Base-by-base conservation (phyloP, 768 basidiomycete genomes). In the Tricholoma matsutake region DNA sequence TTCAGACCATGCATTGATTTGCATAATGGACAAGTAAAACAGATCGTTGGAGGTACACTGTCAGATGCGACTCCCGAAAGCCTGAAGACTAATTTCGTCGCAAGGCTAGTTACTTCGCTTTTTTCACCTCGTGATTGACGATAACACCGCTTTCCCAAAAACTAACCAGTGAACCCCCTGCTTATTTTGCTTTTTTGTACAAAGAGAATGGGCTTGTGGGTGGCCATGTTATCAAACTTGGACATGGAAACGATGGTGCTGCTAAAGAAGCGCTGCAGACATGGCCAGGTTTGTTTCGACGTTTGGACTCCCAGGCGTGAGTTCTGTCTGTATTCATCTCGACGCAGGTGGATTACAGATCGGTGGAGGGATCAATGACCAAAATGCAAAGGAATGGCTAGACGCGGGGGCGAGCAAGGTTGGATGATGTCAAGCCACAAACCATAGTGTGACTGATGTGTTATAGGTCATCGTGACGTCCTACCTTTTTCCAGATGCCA, bases 1-100 rank as follows among this genome's bases (percentile, higher is more conserved):
- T 96, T 97, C 78, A 82, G 89, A 59, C 97, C 97, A 18, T 99
- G 97, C 72, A 98, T 99, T 67, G 97, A 99, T 75, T 83, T 99
- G 14, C 97, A 99, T 75, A 83, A 88, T 61, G 97, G 97, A 5
- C 82, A 94, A 68, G 97, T 99, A 60, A 98, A 98, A 76, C 97
- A 99, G 76, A 98, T 99, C 58, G 92, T 99, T 13, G 97, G 97
- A 45, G 94, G 96, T 3, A 96, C 94, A 4, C 81, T 99, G 31
- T 91, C 90, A 18, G 89, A 93, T 55, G 66, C 73, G 22, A 71
- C 83, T 34, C 84, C 89, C 6, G 75, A 79, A 22, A 71, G 70
- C 41, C 79, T 97, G 65, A 84, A 83, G 72, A 96, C 93, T 20
- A 98, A 99, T 73, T 98, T 96, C 69, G 86, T 97, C 45, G 86